Conservation (phyloP, 2,329 filamentous ascomycete genomes). For the Pezicula carpinea region DNA sequence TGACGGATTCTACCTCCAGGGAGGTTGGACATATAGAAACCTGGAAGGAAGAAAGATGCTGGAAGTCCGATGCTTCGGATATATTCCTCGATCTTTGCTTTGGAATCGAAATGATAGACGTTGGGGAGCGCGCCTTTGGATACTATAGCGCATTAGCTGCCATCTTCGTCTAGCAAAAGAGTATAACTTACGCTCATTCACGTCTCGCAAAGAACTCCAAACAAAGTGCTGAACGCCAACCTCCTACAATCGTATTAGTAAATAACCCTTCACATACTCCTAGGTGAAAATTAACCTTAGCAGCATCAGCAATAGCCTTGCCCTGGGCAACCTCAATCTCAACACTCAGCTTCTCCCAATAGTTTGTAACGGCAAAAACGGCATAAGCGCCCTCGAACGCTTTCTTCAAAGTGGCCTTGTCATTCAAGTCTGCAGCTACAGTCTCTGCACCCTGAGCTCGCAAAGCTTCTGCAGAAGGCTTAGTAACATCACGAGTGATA, state of each 20-base stretch:
- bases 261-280: neutral
- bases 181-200: conserved; percentile 33
- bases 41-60: conserved; percentile 44
- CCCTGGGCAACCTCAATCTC: conserved; percentile 40
- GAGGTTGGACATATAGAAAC: conserved; percentile 48
- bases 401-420: conserved; percentile 32
- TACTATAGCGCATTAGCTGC: conserved; percentile 23
- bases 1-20: conserved; percentile 21
- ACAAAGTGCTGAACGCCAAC: conserved; percentile 41
- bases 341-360: conserved; percentile 32
- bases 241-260: conserved; percentile 21
- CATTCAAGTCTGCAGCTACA: conserved; percentile 39
- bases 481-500: conserved; percentile 40
- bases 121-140: conserved; percentile 35
- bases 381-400: conserved; percentile 28
- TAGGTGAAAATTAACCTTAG: conserved; percentile 29
- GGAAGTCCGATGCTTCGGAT: conserved; percentile 34
- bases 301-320: conserved; percentile 42
- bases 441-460: conserved; percentile 38
- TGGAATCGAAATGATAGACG: conserved; percentile 35
- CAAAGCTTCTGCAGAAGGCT: conserved; percentile 36
- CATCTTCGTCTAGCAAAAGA: neutral
- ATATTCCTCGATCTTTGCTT: conserved; percentile 33
- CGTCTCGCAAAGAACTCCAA: conserved; percentile 39
- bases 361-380: conserved; percentile 28